Percentiles rank a stretch among this genome's conserved stretches.
Conservation (phyloP, 2,329 filamentous ascomycete genomes). For the Gyromitra esculenta region DNA sequence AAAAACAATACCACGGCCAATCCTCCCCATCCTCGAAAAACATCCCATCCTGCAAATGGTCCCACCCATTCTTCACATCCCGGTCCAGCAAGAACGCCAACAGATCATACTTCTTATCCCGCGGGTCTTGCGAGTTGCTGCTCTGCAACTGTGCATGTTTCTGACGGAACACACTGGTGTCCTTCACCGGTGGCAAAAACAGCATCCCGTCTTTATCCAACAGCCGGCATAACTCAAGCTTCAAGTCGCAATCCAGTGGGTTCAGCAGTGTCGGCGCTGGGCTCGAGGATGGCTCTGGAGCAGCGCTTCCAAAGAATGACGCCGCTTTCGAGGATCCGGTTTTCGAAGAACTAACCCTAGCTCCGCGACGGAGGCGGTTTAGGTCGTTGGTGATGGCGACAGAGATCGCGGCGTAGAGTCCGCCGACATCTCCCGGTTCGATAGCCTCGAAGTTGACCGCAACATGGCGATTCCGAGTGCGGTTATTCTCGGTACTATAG, state of each 20-base stretch:
- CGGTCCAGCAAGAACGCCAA: conserved; percentile 41
- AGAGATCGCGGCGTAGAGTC: conserved; percentile 45
- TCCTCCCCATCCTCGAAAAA: conserved; percentile 46
- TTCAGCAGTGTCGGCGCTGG: background rate
- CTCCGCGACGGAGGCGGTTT: conserved; percentile 29
- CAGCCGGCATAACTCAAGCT: conserved; percentile 42
- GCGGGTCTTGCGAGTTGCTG: conserved; percentile 17
- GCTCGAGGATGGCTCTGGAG: background rate
- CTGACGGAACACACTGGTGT: conserved; percentile 39
- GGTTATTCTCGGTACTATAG: conserved; percentile 30
- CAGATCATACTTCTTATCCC: conserved; percentile 42
- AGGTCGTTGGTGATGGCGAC: conserved; percentile 39
- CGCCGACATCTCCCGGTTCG: conserved; percentile 41
- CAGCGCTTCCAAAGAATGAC: conserved; percentile 9
- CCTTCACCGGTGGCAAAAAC: conserved; percentile 45
- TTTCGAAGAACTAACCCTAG: conserved; percentile 1
- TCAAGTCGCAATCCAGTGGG: conserved; percentile 41
- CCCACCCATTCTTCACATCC: conserved; percentile 43
- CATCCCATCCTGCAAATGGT: conserved; percentile 45
- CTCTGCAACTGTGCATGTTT: conserved; percentile 41
- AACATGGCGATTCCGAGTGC: conserved; percentile 35
- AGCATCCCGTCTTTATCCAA: conserved; percentile 35
- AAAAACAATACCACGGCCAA: conserved; percentile 49
- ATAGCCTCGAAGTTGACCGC: conserved; percentile 30
- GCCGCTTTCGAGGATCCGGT: conserved; percentile 4